Conservation (phyloP, 176 grass and related monocot species). For the Alloteropsis semialata region DNA sequence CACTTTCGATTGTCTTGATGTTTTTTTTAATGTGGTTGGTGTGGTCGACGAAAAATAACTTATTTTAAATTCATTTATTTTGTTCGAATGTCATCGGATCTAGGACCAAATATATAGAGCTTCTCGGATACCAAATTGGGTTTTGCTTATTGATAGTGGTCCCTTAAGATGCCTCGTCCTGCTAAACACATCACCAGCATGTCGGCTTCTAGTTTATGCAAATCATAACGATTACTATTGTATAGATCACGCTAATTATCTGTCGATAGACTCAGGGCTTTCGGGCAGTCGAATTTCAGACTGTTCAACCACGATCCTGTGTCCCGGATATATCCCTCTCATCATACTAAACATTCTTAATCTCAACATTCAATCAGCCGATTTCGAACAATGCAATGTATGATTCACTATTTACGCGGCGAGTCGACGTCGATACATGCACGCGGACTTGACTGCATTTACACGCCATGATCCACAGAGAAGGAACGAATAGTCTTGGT, state of each 20-base stretch:
- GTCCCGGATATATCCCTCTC: too few species aligned
- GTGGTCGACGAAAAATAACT: neutral
- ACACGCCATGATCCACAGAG: neutral
- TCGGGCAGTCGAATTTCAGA: too few species aligned
- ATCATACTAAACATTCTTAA: too few species aligned
- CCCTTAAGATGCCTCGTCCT: neutral
- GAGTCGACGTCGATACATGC: constrained; percentile 14
- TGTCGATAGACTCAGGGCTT: too few species aligned
- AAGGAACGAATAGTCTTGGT: neutral
- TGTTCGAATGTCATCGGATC: neutral
- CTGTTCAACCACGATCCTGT: too few species aligned
- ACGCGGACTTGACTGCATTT: neutral
- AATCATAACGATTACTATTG: too few species aligned
- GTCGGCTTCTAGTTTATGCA: too few species aligned
- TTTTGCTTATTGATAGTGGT: neutral
- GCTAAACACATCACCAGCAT: neutral
- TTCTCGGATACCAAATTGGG: neutral
- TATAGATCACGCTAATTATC: too few species aligned
- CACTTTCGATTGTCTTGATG: neutral
- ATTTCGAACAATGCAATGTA: neutral
- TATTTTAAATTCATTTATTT: neutral
- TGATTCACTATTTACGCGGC: constrained; percentile 21
- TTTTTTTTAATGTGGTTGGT: neutral
- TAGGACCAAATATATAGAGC: neutral
- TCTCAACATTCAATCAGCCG: neutral